Base-by-base conservation (phyloP, 805 yeast genomes). In the Saccharomycopsis sp. region DNA sequence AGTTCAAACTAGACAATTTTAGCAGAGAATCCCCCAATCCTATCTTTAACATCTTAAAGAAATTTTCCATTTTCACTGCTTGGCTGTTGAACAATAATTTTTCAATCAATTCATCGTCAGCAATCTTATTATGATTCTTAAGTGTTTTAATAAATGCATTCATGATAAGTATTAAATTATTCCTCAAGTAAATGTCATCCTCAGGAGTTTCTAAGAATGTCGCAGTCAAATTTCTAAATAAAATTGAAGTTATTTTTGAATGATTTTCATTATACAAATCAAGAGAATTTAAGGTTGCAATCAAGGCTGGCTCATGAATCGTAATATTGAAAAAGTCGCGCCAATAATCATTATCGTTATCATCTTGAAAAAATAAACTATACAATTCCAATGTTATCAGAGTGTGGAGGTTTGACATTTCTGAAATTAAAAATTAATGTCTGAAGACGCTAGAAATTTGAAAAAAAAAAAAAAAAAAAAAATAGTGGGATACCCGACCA, bases 251-350 rank as follows among this genome's bases (percentile, higher is more conserved):
- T 6, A 36, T 23, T 6, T 13, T 7, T 9, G 22, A 6, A 34
- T 45, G 44, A 9, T 41, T 19, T 3, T 19, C 23, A 22, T 36
- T 45, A 11, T 23, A 20, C 2, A 44, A 17, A 24, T 39, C 40
- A 4, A 45, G 13, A 16, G 52, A 37, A 22, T 40, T 45, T 20
- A 49, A 49, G 4, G 52, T 49, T 4, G 52, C 52, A 11, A 45
- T 37, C 20, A 49, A 34, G 14, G 52, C 47, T n/a, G 52, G 50
- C 35, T 45, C 52, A 17, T 39, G 14, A 16, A 49, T 43, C 11
- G 50, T 34, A 5, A 49, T 35, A 8, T 39, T 29, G 29, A 49
- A 49, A 9, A 49, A 46, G 32, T 49, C 52, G 6, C 43, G 24
- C 50, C 49, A 49, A 22, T 45, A 49, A 21, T 43, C 34, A 5